These are phyloP conservation scores for Ammopiptanthus mongolicus DNA, from an alignment of 306 rosid species.

Conservation along the genomic window DNA sequence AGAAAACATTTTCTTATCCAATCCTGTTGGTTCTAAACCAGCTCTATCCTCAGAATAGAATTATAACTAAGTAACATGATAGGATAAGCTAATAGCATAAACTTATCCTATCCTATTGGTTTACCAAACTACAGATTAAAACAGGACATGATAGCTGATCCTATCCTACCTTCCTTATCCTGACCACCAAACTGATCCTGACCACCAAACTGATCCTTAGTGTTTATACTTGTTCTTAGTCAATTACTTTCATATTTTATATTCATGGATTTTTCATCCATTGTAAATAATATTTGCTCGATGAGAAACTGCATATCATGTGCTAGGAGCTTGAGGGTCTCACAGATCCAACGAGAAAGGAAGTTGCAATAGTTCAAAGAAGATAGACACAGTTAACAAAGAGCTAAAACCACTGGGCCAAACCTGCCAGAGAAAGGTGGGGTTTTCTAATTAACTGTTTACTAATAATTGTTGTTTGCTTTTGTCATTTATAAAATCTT, in stretches of 20 bases:
- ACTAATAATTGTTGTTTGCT: constrained; percentile 7
- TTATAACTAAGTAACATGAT: no score
- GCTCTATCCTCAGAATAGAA: no score
- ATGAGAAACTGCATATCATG: constrained; percentile 19
- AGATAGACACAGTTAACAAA: constrained; percentile 80
- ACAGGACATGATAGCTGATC: no score
- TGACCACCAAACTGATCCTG: no score
- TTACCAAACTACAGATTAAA: no score
- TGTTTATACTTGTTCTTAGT: not conserved
- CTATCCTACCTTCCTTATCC: no score
- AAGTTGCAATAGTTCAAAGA: constrained; percentile 67
- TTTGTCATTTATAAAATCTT: constrained; percentile 11
- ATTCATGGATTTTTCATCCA: no score
- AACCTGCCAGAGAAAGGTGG: constrained; percentile 89
- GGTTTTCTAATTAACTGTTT: constrained; percentile 6
- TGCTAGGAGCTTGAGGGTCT: constrained; percentile 83
- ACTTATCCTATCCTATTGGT: no score
- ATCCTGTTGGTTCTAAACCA: no score
- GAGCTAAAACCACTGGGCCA: constrained; percentile 95
- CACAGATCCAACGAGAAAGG: constrained; percentile 94
- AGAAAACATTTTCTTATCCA: no score
- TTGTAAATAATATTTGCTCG: not conserved
- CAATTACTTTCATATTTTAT: not conserved
- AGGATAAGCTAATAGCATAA: no score
- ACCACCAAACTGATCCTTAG: no score